phyloP scores from a whole-genome alignment of 1,284 basidiomycete genomes.

The Cryptococcus hybrid region DNA sequence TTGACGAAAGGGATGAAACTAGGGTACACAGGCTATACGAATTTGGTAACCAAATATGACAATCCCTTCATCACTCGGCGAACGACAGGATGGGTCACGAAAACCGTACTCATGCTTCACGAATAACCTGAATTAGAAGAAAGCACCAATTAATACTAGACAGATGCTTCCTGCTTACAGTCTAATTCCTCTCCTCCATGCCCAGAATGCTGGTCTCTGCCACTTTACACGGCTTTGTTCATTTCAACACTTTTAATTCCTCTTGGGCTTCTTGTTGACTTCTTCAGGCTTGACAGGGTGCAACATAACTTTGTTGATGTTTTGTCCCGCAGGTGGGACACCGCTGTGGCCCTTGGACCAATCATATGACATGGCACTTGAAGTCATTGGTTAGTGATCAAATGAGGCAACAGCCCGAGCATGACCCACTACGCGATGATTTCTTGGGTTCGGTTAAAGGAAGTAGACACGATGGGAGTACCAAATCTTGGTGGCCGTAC shows the following conservation, averaged over 20 bases:
- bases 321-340: slow-evolving; percentile 63
- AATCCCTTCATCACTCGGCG: no score
- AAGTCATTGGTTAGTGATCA: background rate
- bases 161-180: background rate
- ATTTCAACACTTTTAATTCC: background rate
- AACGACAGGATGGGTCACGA: no score
- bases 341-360: slow-evolving; percentile 88
- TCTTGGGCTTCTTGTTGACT: slow-evolving; percentile 57
- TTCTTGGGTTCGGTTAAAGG: slow-evolving; percentile 81
- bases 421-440: slow-evolving; percentile 73
- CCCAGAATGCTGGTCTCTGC: background rate
- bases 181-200: background rate
- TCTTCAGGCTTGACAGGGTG: slow-evolving; percentile 88
- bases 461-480: slow-evolving; percentile 55
- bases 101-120: background rate
- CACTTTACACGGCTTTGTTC: no score
- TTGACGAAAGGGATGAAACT: no score
- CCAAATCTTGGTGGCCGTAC: slow-evolving; percentile 56
- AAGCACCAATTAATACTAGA: background rate
- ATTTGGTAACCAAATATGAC: no score
- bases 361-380: slow-evolving; percentile 72
- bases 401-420: slow-evolving; percentile 14
- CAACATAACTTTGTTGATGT: slow-evolving; percentile 83
- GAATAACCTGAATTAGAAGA: background rate
- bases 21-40: no score